A percentile compares a stretch with the other conserved stretches of the same genome.
These are phyloP conservation scores for Lichenothelia convexa DNA, from an alignment of 495 filamentous ascomycete species.

Conservation along the genomic window DNA sequence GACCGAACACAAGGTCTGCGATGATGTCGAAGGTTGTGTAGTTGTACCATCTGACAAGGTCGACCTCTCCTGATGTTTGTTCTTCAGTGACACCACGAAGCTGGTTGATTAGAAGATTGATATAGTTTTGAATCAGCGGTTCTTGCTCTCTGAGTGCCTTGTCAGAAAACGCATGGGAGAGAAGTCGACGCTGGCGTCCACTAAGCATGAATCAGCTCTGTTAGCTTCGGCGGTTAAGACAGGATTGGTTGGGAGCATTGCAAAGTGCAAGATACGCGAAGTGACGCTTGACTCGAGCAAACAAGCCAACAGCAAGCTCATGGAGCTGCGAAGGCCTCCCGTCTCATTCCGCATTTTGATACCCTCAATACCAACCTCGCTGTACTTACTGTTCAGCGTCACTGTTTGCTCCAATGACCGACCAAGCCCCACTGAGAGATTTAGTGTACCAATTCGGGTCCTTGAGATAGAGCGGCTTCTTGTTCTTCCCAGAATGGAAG, in stretches of 20 bases:
- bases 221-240: no score
- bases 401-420: no score
- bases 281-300: no score
- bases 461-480: background rate
- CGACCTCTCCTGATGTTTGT: background rate
- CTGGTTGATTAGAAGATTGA: slow-evolving; percentile 2
- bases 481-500: slow-evolving; percentile 7
- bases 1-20: slow-evolving; percentile 10
- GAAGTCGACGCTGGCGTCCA: background rate
- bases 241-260: no score
- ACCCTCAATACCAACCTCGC: no score
- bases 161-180: slow-evolving; percentile 2
- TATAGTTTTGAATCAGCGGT: slow-evolving; percentile 1
- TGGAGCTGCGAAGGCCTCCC: no score
- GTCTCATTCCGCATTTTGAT: no score
- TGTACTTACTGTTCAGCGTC: no score
- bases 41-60: slow-evolving; percentile 17
- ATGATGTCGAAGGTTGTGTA: slow-evolving; percentile 15
- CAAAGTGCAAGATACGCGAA: no score
- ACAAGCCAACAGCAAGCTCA: no score
- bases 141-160: slow-evolving; percentile 4
- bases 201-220: no score
- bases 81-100: background rate
- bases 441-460: background rate
- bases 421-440: no score